Percentiles rank a stretch among this genome's conserved stretches.
Conservation (phyloP, 139 green algal genomes). For the Edaphochlamys debaryana region DNA sequence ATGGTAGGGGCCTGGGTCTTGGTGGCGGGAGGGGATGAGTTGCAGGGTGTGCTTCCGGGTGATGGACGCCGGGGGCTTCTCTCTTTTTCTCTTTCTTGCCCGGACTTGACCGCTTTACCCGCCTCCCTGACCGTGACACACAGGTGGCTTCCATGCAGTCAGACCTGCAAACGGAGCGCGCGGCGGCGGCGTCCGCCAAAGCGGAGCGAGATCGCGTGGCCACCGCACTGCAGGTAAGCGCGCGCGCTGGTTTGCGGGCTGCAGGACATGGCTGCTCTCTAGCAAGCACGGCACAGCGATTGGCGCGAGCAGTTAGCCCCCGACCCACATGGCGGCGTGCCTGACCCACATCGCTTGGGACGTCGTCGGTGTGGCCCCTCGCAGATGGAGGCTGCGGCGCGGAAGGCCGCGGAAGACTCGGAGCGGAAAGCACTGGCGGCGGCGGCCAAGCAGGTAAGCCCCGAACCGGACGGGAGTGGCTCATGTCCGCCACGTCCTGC, state of each 20-base stretch:
- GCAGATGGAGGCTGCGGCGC: conserved; percentile 35
- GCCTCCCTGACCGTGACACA: too few species aligned
- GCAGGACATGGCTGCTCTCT: too few species aligned
- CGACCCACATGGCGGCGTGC: too few species aligned
- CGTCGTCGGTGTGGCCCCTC: too few species aligned
- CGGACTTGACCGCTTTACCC: too few species aligned
- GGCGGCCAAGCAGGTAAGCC: conserved; percentile 46
- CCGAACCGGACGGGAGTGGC: neutral
- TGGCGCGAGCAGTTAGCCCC: too few species aligned
- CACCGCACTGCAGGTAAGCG: conserved; percentile 4
- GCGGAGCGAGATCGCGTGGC: neutral
- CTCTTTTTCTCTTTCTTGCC: too few species aligned
- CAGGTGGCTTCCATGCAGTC: conserved; percentile 31
- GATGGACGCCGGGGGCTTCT: neutral
- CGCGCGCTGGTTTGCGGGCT: too few species aligned
- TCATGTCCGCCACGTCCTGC: neutral
- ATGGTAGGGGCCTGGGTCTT: neutral
- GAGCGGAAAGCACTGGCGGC: conserved; percentile 37
- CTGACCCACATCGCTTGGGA: too few species aligned
- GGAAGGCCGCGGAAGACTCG: conserved; percentile 55
- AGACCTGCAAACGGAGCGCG: conserved; percentile 5
- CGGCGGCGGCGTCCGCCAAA: neutral
- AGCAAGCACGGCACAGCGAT: too few species aligned
- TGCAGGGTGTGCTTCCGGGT: too few species aligned
- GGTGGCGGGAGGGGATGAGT: neutral